Conservation (phyloP, 169 alveolate species). For the Eimeria praecox region DNA sequence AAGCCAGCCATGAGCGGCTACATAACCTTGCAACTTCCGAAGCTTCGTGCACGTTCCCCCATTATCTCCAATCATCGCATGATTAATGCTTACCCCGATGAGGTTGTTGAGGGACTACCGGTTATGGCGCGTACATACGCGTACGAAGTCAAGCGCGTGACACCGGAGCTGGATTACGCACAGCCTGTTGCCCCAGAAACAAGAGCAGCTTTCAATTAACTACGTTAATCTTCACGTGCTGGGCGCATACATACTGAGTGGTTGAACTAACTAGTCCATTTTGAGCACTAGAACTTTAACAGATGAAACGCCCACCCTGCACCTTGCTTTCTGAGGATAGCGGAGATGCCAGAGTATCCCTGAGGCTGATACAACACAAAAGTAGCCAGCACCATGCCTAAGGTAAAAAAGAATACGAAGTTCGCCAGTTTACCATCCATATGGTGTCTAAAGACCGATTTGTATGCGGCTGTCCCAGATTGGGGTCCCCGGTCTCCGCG, state of each 20-base stretch:
- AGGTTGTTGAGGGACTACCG: neutral
- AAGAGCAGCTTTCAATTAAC: neutral
- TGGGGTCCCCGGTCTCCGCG: neutral
- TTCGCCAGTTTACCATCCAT: neutral
- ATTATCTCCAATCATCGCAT: neutral
- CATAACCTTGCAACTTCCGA: neutral
- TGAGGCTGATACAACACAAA: neutral
- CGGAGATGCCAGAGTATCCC: neutral
- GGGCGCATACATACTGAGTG: neutral
- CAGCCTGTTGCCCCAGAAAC: neutral
- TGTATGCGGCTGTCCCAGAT: neutral
- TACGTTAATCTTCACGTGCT: neutral
- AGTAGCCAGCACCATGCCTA: neutral
- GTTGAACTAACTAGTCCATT: neutral
- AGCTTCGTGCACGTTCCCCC: neutral
- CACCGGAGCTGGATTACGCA: neutral
- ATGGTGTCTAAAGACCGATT: neutral
- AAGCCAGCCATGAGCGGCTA: neutral
- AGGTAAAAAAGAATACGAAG: neutral
- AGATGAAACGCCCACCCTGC: neutral
- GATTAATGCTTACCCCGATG: neutral
- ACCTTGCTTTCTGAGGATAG: neutral
- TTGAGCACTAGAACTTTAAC: neutral
- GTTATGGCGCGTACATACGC: neutral
- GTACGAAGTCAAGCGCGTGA: neutral